Conservation (phyloP, 2,329 filamentous ascomycete species). For the Alternaria gaisen region DNA sequence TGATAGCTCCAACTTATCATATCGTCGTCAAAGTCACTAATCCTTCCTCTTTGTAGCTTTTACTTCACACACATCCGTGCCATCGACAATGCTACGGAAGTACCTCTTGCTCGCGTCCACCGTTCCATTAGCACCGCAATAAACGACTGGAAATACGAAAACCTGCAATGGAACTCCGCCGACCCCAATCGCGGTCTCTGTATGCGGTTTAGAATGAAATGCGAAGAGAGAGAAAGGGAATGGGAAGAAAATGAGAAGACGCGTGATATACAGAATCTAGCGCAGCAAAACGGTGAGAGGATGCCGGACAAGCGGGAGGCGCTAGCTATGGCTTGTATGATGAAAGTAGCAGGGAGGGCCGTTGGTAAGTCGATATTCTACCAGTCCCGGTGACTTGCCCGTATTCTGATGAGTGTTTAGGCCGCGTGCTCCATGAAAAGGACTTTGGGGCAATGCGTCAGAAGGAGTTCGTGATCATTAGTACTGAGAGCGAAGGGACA, state of each 20-base stretch:
- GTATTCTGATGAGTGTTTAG: not conserved
- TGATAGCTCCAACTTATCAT: not conserved
- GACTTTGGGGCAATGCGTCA: not conserved
- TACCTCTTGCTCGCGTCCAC: not conserved
- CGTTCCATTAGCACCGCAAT: not conserved
- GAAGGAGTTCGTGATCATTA: not conserved
- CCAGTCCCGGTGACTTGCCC: not conserved
- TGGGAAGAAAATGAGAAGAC: not conserved
- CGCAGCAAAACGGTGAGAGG: not conserved
- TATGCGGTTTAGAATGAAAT: not conserved
- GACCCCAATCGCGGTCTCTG: not conserved
- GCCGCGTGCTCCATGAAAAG: not conserved
- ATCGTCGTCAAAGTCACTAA: not conserved
- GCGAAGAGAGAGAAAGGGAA: not conserved
- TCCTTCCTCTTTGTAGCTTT: not conserved
- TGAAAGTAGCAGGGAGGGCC: not conserved
- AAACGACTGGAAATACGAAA: not conserved
- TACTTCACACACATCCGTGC: not conserved
- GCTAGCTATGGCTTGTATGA: not conserved
- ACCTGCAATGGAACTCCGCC: not conserved
- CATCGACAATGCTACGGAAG: not conserved
- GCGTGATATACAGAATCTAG: not conserved
- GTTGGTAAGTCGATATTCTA: not conserved
- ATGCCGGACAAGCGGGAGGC: not conserved
- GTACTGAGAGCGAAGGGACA: not conserved